Base-by-base conservation (phyloP, 2,329 filamentous ascomycete genomes). In the Emmonsiellopsis sp. region DNA sequence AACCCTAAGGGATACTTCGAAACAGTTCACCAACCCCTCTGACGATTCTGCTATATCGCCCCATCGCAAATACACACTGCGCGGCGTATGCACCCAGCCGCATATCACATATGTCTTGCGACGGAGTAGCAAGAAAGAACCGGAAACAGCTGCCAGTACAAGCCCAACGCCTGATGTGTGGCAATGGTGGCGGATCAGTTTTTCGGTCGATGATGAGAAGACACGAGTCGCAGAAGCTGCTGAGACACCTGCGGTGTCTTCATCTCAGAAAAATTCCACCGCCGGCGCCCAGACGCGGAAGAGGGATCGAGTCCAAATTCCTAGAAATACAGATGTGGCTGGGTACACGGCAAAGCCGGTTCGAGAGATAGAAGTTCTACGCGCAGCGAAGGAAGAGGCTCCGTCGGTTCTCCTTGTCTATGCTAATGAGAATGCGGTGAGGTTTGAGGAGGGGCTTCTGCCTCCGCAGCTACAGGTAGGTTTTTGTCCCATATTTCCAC, bases 141-240 rank as follows among this genome's bases (percentile, higher is more conserved):
- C 58, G 2, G 55, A 63, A 57, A 58, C 58, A 44, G 66, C 67
- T 67, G 14, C 65, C 21, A 63, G 65, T 21, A 56, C 13, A 59
- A 61, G 34, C 10, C 34, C 33, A 49, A 27, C 34, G 10, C 55
- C 58, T 31, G 49, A 59, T n/a, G 64, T 66, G 45, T 75, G 72
- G 65, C 72, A 79, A 58, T 81, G 78, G 78, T 81, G 78, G 78
- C 76, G 77, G 34, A 72, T 79, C 55, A 76, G 75, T 54, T 79
- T 76, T 60, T 73, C 74, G 6, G 65, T 66, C 21, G 68, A 70
- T 6, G 71, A 74, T 58, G 67, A 66, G 43, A 72, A 69, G 53
- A 66, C 65, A 34, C 63, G 63, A 32, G 63, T 64, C 56, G 62
- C 63, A 54, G 60, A 66, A 60, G 57, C 49, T 21, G 57, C 37